A percentile compares a stretch with the other conserved stretches of the same genome.
phyloP scores from a whole-genome alignment of 1,139 yeast species.

The Pichia sp. region DNA sequence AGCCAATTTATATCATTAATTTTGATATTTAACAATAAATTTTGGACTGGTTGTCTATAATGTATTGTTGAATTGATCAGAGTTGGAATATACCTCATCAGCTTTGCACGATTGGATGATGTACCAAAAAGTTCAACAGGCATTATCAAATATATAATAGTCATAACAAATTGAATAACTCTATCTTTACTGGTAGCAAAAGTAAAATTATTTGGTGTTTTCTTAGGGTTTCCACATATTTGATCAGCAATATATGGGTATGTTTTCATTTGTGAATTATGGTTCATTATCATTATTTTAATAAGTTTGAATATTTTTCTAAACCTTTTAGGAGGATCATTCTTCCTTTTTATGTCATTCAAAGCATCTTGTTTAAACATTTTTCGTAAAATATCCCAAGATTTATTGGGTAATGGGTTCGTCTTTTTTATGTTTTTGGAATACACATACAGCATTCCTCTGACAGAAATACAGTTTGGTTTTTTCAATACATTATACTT shows the following conservation, averaged over 20 bases:
- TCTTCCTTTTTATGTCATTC: not conserved
- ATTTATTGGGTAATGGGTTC: slow-evolving; percentile 21
- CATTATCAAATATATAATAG: slow-evolving; percentile 41
- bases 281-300: slow-evolving; percentile 25
- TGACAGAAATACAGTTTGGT: slow-evolving; percentile 6
- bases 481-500: not conserved
- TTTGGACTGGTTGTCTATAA: slow-evolving; percentile 29
- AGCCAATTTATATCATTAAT: slow-evolving; percentile 45
- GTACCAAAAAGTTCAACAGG: slow-evolving; percentile 56
- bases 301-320: slow-evolving; percentile 16
- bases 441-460: slow-evolving; percentile 20
- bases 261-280: slow-evolving; percentile 21
- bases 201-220: slow-evolving; percentile 25
- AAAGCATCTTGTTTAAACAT: slow-evolving; percentile 13
- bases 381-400: slow-evolving; percentile 5
- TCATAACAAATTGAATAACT: slow-evolving; percentile 38
- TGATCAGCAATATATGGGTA: slow-evolving; percentile 30
- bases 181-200: slow-evolving; percentile 25
- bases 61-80: slow-evolving; percentile 37
- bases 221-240: too few relatives aligned
- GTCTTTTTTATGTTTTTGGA: slow-evolving; percentile 5
- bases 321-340: slow-evolving; percentile 25
- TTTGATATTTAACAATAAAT: slow-evolving; percentile 31
- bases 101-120: slow-evolving; percentile 37
- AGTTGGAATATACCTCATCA: slow-evolving; percentile 35